Evolutionary conservation across 106 monocot species (phyloP), one percentile per base, ranked within the genome.

Genomic region (Hemerocallis citrina): DNA sequence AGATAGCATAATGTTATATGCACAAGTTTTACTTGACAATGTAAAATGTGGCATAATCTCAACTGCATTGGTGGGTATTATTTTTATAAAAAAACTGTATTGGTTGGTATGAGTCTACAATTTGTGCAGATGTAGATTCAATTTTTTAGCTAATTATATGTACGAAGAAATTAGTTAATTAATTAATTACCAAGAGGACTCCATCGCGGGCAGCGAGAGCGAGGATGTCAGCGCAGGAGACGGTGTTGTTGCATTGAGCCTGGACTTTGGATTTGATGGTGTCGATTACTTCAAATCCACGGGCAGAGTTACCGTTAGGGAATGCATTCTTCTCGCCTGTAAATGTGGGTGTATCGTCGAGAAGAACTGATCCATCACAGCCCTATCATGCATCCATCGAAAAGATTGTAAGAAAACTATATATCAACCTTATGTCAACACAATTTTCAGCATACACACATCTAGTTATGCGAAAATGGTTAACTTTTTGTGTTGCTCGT

Each of bases 191-290:
- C 59, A 52, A 29, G 49, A 47, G 29, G 1, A 74, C 58, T 6
- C 73, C 62, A 36, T 71, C 73, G 22, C 74, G 74, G 0, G 87
- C 69, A 3, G 71, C 52, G 22, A 83, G 63, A 47, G 79, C 69
- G 34, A 81, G 66, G 43, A 77, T 79, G 59, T 88, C 76, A 16
- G 79, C 76, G 42, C 79, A 76, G 9, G 88, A 79, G 27, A 75
- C 75, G 32, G 71, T 68, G 1, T 57, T 69, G 1, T 39, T 49
- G 68, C 78, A 78, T 16, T 38, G 0, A 9, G 50, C 20, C 32
- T 77, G 72, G 15, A 73, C 72, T 7, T 15, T 20, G 34, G 68
- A 24, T 65, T 79, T 79, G 56, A 79, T 74, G 61, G 57, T 28
- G 34, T 79, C 79, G 29, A 79, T 74, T 39, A 79, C 79, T 28